phyloP scores from a whole-genome alignment of 1,139 yeast species.

The Yamadazyma oceani region DNA sequence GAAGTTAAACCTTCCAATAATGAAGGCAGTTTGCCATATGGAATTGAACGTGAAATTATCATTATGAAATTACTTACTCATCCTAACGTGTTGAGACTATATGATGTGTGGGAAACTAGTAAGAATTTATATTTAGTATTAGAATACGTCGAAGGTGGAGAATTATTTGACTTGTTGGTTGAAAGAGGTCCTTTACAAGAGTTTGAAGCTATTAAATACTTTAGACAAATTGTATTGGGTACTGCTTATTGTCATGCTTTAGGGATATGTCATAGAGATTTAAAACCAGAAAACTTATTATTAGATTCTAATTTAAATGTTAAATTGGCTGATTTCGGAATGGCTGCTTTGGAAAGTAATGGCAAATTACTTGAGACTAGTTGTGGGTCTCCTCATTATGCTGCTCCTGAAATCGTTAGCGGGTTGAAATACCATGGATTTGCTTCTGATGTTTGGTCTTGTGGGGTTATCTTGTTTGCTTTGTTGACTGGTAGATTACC shows the following conservation, averaged over 20 bases:
- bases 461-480: constrained; percentile 81
- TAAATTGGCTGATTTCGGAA: constrained; percentile 82
- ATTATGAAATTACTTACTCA: constrained; percentile 79
- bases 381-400: constrained; percentile 87
- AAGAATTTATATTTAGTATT: constrained; percentile 70
- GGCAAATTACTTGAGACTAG: constrained; percentile 73
- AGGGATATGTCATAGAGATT: constrained; percentile 79
- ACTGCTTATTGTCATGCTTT: constrained; percentile 82
- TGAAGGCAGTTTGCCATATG: constrained; percentile 64
- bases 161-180: constrained; percentile 70
- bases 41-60: constrained; percentile 79
- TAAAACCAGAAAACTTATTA: constrained; percentile 75
- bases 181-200: constrained; percentile 82
- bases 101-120: constrained; percentile 84
- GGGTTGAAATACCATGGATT: constrained; percentile 80
- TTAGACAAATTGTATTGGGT: constrained; percentile 72
- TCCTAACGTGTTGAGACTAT: constrained; percentile 71
- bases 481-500: constrained; percentile 77
- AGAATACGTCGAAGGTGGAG: constrained; percentile 85
- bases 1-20: constrained; percentile 28
- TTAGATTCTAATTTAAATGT: constrained; percentile 66
- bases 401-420: constrained; percentile 82
- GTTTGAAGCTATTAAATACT: constrained; percentile 69
- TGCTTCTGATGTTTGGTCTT: constrained; percentile 84
- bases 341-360: constrained; percentile 80